These are phyloP conservation scores for Litsea cubeba DNA, from an alignment of 164 flowering plant species.

Conservation along the genomic window DNA sequence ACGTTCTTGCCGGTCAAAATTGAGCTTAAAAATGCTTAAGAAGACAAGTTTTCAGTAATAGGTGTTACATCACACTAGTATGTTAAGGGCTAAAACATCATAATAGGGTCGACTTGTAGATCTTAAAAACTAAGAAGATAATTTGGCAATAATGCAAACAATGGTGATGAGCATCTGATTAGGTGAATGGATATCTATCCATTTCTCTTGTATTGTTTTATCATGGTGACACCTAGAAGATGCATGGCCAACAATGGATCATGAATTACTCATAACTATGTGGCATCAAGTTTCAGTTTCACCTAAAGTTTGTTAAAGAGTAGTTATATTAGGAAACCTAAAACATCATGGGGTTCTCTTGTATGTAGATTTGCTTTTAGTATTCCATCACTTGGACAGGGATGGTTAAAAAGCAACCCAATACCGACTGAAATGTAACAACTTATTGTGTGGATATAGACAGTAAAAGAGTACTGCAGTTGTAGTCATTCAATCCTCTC, in stretches of 20 bases:
- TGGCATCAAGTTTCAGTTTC: neutral
- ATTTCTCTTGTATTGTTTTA: neutral
- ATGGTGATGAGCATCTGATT: too few species aligned
- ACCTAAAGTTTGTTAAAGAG: neutral
- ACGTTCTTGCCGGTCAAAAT: too few species aligned
- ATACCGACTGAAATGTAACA: neutral
- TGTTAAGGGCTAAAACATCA: too few species aligned
- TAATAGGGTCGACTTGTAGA: too few species aligned
- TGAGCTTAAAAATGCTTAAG: too few species aligned
- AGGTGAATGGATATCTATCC: too few species aligned
- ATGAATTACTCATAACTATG: neutral
- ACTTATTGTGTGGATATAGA: neutral
- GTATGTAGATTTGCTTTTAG: neutral
- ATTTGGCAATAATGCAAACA: too few species aligned
- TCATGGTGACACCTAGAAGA: neutral
- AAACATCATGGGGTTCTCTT: neutral
- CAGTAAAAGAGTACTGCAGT: neutral
- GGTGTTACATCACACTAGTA: too few species aligned
- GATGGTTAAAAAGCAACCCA: neutral
- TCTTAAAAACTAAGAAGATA: too few species aligned
- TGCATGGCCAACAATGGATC: neutral
- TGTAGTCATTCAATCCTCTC: too few species aligned
- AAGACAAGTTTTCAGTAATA: too few species aligned
- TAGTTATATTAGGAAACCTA: neutral
- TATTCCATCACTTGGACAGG: neutral